Conservation (phyloP, 1,284 basidiomycete species). For the Sanghuangporus weigelae region DNA sequence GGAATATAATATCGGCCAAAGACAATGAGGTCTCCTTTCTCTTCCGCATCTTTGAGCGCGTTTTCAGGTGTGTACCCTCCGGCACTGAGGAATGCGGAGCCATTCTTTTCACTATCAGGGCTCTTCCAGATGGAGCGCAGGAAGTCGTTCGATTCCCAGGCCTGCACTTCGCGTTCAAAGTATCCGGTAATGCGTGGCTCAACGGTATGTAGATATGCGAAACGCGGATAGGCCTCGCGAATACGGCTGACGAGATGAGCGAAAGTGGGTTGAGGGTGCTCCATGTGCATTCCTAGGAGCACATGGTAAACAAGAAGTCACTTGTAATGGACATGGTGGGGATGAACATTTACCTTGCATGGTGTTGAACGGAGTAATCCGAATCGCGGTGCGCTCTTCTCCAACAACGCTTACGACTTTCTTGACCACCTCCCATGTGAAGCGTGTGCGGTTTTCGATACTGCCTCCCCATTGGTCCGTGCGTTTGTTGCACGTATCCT, state of each 20-base stretch:
- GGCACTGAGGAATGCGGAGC: conserved; percentile 25
- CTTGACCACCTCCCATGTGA: conserved; percentile 37
- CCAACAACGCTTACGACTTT: conserved; percentile 17
- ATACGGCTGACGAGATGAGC: conserved; percentile 30
- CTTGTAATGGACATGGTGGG: background rate
- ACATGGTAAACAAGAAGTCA: background rate
- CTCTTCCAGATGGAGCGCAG: conserved; percentile 30
- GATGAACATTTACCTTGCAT: conserved; percentile 16
- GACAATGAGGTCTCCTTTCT: conserved; percentile 32
- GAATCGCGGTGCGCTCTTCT: conserved; percentile 30
- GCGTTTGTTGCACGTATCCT: conserved; percentile 30
- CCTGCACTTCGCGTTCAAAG: conserved; percentile 5
- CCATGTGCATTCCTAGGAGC: conserved; percentile 26
- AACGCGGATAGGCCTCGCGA: conserved; percentile 33
- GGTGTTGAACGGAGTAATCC: conserved; percentile 32
- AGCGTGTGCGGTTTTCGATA: conserved; percentile 40
- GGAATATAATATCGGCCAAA: conserved; percentile 47
- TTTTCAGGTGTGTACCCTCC: conserved; percentile 28
- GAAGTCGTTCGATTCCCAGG: conserved; percentile 28
- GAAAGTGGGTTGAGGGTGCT: conserved; percentile 37
- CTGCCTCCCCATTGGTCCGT: conserved; percentile 46
- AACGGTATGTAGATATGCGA: conserved; percentile 54
- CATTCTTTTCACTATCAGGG: background rate
- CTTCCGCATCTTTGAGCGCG: conserved; percentile 27
- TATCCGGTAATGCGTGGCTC: conserved; percentile 27